Percentiles rank a stretch among this genome's conserved stretches.
Conservation (phyloP, 352 stramenopile species). For the Hyaloperonospora brassicae region DNA sequence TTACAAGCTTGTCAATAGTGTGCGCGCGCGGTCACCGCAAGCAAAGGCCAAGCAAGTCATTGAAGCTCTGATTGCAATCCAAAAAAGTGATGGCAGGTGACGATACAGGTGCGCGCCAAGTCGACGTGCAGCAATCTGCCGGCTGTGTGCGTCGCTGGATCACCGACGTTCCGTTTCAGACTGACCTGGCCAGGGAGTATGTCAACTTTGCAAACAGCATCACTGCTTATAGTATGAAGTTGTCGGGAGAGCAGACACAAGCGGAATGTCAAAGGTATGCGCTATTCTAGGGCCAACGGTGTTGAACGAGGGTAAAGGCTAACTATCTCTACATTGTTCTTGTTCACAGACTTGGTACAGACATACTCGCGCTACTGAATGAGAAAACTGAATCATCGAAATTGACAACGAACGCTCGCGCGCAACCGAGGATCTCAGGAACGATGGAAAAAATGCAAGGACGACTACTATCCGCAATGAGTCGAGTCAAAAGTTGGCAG, state of each 20-base stretch:
- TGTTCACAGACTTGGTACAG: constrained; percentile 9
- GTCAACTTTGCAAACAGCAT: constrained; percentile 6
- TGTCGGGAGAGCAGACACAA: constrained; percentile 2
- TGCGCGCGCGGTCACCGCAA: neutral
- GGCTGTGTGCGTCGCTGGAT: constrained; percentile 8
- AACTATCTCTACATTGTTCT: neutral
- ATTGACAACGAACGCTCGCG: neutral
- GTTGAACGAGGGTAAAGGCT: neutral
- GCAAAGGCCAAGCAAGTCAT: constrained; percentile 8
- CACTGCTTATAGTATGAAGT: constrained; percentile 9
- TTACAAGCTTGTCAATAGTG: constrained; percentile 3
- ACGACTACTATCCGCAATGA: constrained; percentile 1
- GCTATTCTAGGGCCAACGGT: neutral
- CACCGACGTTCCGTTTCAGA: constrained; percentile 1
- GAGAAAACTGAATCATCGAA: neutral
- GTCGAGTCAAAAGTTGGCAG: constrained; percentile 18
- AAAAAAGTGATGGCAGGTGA: constrained; percentile 17
- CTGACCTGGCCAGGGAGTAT: constrained; percentile 9
- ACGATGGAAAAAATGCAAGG: constrained; percentile 2
- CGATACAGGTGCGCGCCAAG: constrained; percentile 4
- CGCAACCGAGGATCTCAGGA: constrained; percentile 1
- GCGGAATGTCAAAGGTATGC: constrained; percentile 14
- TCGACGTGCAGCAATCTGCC: constrained; percentile 1
- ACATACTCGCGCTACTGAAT: constrained; percentile 3
- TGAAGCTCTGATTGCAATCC: constrained; percentile 11